phyloP scores from a whole-genome alignment of 148 eudicot genomes.

The Rhododendron molle region DNA sequence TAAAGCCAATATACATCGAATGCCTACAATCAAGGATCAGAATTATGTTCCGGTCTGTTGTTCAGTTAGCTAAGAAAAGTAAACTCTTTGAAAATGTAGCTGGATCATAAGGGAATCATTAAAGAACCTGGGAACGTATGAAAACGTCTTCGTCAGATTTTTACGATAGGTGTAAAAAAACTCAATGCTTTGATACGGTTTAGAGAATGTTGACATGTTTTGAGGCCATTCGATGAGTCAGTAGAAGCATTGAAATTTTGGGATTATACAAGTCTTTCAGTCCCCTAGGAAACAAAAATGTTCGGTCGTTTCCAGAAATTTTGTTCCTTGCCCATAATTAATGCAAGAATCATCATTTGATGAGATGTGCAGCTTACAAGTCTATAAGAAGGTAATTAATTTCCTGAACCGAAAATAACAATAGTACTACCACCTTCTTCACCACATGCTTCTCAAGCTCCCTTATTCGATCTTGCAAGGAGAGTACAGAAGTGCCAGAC shows the following conservation, averaged over 20 bases:
- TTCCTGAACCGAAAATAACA: neutral
- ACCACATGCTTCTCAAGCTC: neutral
- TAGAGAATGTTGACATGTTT: neutral
- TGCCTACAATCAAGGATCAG: neutral
- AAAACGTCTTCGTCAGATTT: neutral
- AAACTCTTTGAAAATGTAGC: neutral
- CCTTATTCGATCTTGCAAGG: constrained; percentile 38
- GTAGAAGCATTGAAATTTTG: neutral
- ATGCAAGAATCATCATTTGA: neutral
- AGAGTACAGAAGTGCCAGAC: constrained; percentile 34
- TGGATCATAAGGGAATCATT: neutral
- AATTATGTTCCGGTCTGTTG: neutral
- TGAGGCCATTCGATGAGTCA: neutral
- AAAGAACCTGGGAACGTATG: neutral
- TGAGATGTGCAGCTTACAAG: neutral
- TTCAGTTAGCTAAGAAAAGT: neutral
- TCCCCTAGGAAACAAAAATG: neutral
- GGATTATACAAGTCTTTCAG: neutral
- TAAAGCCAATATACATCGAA: neutral
- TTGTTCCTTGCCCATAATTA: neutral
- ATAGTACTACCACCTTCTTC: neutral
- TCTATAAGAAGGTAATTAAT: neutral
- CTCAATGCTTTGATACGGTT: neutral
- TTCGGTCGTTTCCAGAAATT: neutral
- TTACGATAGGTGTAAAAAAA: neutral